These are phyloP conservation scores for Tricholoma bakamatsutake DNA, from an alignment of 768 basidiomycete genomes.

Conservation along the genomic window DNA sequence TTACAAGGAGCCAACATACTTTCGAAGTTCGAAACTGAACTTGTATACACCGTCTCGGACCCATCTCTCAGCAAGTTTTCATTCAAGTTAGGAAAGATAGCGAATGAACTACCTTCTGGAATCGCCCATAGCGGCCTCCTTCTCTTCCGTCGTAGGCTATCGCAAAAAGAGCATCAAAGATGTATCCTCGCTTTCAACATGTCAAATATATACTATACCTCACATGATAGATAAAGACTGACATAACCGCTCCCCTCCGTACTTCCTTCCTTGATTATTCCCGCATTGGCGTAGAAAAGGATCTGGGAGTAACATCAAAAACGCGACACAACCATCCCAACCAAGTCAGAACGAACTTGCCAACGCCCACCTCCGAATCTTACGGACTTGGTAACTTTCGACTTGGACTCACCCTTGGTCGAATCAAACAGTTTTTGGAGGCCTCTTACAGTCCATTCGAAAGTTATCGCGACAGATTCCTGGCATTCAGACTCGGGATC, in stretches of 20 bases:
- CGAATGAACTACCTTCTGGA: constrained; percentile 41
- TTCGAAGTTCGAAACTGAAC: constrained; percentile 78
- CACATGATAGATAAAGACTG: constrained; percentile 77
- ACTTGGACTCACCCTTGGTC: constrained; percentile 74
- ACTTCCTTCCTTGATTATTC: constrained; percentile 47
- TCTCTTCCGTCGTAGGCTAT: constrained; percentile 75
- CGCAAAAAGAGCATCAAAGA: background rate
- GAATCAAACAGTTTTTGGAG: constrained; percentile 71
- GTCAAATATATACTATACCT: constrained; percentile 46
- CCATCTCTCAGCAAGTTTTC: constrained; percentile 47
- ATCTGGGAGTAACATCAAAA: constrained; percentile 38
- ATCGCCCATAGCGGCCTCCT: constrained; percentile 52
- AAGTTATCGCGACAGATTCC: constrained; percentile 53
- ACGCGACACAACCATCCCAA: background rate
- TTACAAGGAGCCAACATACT: constrained; percentile 30
- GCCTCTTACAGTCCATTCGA: constrained; percentile 75
- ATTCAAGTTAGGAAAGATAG: background rate
- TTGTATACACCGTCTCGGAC: constrained; percentile 79
- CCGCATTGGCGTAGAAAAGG: constrained; percentile 81
- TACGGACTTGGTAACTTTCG: constrained; percentile 69
- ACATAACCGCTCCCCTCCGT: constrained; percentile 51
- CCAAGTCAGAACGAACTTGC: constrained; percentile 45
- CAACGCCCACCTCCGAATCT: constrained; percentile 73
- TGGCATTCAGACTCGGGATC: constrained; percentile 31
- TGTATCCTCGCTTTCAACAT: background rate